Percentiles rank a stretch among this genome's conserved stretches.
Evolutionary conservation across 2,329 filamentous ascomycete species (phyloP).

Genomic region (Colletotrichum sp.): DNA sequence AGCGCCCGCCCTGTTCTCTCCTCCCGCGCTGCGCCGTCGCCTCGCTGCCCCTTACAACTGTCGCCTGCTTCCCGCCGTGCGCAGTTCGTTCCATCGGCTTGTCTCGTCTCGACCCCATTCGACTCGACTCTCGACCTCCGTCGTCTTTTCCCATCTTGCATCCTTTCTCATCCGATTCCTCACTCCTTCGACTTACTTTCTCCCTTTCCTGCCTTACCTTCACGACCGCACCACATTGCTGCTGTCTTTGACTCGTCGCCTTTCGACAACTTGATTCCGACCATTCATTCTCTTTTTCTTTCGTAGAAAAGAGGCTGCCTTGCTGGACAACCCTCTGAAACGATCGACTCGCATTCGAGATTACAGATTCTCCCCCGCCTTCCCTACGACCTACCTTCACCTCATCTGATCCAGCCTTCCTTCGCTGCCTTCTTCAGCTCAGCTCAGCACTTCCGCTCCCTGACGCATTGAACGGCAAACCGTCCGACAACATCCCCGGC

Average conservation of each 20-base stretch:
- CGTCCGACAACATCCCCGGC: not conserved
- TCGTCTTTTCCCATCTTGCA: constrained; percentile 1
- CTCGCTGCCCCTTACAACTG: constrained; percentile 14
- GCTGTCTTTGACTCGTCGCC: constrained; percentile 6
- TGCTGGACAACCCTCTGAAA: constrained; percentile 22
- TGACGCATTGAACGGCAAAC: not conserved
- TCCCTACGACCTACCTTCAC: not conserved
- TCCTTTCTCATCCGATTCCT: constrained; percentile 12
- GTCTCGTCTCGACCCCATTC: not conserved
- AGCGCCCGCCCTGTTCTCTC: constrained; percentile 1
- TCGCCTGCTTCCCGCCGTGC: not conserved
- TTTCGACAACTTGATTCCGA: not conserved
- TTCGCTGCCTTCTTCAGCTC: not conserved
- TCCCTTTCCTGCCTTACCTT: not conserved
- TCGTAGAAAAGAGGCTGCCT: constrained; percentile 12
- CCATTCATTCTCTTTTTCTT: constrained; percentile 11
- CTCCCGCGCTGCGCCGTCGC: not conserved
- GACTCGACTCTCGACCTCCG: not conserved
- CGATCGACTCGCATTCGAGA: constrained; percentile 4
- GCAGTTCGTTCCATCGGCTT: not conserved
- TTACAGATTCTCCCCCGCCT: not conserved
- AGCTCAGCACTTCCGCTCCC: not conserved
- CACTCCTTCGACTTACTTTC: not conserved
- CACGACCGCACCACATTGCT: not conserved
- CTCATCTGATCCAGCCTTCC: not conserved